Evolutionary conservation across 495 filamentous ascomycete genomes (phyloP).

Genomic region (Neurospora africana): DNA sequence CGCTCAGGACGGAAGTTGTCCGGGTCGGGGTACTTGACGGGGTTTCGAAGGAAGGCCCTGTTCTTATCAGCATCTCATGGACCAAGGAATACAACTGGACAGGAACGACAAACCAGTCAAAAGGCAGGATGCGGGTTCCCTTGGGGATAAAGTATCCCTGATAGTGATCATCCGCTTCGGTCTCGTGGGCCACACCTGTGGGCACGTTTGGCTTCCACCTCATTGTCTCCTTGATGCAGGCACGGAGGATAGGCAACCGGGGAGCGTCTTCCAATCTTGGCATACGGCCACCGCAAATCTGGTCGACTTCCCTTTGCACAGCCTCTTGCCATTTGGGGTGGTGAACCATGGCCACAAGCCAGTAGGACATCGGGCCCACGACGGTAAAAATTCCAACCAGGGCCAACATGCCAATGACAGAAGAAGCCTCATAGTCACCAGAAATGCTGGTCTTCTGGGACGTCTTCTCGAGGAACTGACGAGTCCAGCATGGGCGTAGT

Average conservation of each 20-base stretch:
- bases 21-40: slow-evolving; percentile 39
- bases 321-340: slow-evolving; percentile 30
- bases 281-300: slow-evolving; percentile 30
- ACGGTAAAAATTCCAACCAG: slow-evolving; percentile 36
- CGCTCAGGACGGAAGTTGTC: slow-evolving; percentile 40
- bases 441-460: slow-evolving; percentile 25
- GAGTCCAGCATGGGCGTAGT: slow-evolving; percentile 26
- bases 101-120: slow-evolving; percentile 30
- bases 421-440: slow-evolving; percentile 31
- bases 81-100: neutral
- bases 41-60: slow-evolving; percentile 27
- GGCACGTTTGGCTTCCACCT: slow-evolving; percentile 45
- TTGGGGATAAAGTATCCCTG: slow-evolving; percentile 35
- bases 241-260: slow-evolving; percentile 36
- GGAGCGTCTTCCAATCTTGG: slow-evolving; percentile 34
- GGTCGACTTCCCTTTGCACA: slow-evolving; percentile 43
- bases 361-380: slow-evolving; percentile 31
- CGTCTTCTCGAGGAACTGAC: slow-evolving; percentile 27
- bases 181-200: slow-evolving; percentile 35
- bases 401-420: slow-evolving; percentile 31
- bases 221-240: slow-evolving; percentile 37
- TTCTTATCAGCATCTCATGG: slow-evolving; percentile 7
- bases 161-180: slow-evolving; percentile 30
- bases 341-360: slow-evolving; percentile 31
- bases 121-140: slow-evolving; percentile 38